Percentiles rank a stretch among this genome's conserved stretches.
Evolutionary conservation across 2,329 filamentous ascomycete genomes (phyloP).

Genomic region (Zymoseptoria brevis): DNA sequence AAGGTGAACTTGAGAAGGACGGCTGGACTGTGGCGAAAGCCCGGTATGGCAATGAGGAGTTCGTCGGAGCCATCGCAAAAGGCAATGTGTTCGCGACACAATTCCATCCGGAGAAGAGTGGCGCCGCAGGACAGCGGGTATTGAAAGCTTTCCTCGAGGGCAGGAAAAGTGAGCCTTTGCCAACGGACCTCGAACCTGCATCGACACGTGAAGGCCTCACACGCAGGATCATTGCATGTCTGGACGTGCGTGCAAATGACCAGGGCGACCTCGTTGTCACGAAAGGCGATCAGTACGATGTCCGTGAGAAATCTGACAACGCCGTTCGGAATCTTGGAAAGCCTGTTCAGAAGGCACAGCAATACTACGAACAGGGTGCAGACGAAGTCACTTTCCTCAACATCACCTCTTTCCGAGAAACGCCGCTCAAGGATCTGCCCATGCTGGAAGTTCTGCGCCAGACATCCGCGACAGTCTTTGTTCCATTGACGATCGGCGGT

Average conservation of each 20-base stretch:
- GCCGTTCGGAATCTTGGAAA: constrained; percentile 89
- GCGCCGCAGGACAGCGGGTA: constrained; percentile 75
- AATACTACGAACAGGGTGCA: constrained; percentile 92
- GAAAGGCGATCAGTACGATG: constrained; percentile 97
- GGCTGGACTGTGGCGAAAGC: constrained; percentile 93
- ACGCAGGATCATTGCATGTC: constrained; percentile 86
- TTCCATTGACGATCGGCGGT: constrained; percentile 89
- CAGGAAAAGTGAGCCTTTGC: constrained; percentile 49
- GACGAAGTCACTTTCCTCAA: constrained; percentile 98
- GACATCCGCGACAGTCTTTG: constrained; percentile 86
- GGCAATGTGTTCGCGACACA: constrained; percentile 86
- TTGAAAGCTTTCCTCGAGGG: constrained; percentile 82
- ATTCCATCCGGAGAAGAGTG: constrained; percentile 97
- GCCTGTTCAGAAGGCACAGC: constrained; percentile 85
- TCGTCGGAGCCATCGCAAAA: constrained; percentile 81
- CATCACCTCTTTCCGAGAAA: constrained; percentile 96
- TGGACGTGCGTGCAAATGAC: constrained; percentile 93
- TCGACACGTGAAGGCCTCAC: constrained; percentile 62
- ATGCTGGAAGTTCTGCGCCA: constrained; percentile 90
- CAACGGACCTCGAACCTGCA: constrained; percentile 26
- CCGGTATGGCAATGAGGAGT: constrained; percentile 78
- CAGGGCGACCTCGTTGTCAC: constrained; percentile 92
- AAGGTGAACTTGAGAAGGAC: constrained; percentile 64
- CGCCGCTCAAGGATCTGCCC: constrained; percentile 79
- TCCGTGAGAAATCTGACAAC: constrained; percentile 71